Base-by-base conservation (phyloP, 208 protist genomes). In the Willaertia magna region DNA sequence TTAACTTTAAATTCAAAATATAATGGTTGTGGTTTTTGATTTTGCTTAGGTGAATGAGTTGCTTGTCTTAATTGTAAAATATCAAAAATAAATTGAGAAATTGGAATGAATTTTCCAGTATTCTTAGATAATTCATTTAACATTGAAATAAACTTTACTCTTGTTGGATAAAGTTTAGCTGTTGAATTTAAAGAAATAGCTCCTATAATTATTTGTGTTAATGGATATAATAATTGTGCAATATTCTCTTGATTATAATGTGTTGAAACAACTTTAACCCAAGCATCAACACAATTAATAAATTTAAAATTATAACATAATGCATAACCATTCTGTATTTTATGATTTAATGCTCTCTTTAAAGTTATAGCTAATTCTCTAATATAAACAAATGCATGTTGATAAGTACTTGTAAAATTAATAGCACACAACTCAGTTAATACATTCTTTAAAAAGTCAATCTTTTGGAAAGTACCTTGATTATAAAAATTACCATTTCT, bases 311-410 rank as follows among this genome's bases (percentile, higher is more conserved):
- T 94, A 88, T 94, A 94, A 43, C 79, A 79, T 40, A 86, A 67
- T 1, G 86, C 44, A 74, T 88, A 87, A 84, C n/a, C 20, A 30
- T 76, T 76, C 16, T 84, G n/a, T 43, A 20, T 6, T 16, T 52
- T 67, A n/a, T 7, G 3, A 2, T 84, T 78, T 26, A 93, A 40
- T 0, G 91, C 90, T 34, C 89, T 93, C 48, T 93, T 86, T 12
- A 95, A 74, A 74, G 92, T 90, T 43, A 95, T 92, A 20, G 91
- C 92, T 0, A 95, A 86, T 86, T 95, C 92, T 44, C 93, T 87
- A 85, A 95, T 91, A 82, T 93, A 95, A 3, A 92, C 84, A 74
- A 95, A 95, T 7, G 89, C 91, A 48, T 89, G 87, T 74, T 89
- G 89, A 76, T 93, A 94, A 43, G 86, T 82, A 18, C 48, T 67